Conservation (phyloP, 768 basidiomycete genomes). For the Kwoniella heveanensis region DNA sequence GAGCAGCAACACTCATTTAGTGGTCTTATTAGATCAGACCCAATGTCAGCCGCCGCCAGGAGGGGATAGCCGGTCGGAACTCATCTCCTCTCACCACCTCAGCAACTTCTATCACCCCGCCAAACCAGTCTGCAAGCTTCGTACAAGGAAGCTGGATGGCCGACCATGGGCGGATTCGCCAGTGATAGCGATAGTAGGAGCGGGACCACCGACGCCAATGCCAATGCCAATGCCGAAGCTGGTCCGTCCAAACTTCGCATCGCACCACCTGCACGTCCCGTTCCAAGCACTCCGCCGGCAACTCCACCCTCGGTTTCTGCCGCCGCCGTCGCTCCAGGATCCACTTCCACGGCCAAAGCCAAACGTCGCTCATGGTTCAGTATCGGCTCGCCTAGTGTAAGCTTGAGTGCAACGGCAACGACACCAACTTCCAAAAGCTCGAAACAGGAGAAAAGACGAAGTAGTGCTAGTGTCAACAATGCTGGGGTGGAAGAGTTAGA, state of each 20-base stretch:
- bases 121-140: too few relatives aligned
- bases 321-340: conserved; percentile 15
- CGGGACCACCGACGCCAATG: too few relatives aligned
- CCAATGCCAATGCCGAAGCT: conserved; percentile 33
- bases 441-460: conserved; percentile 16
- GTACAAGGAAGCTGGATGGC: background rate
- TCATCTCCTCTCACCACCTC: too few relatives aligned
- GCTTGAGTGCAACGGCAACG: background rate
- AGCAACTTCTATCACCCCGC: too few relatives aligned
- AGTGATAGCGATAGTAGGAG: background rate
- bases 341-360: background rate
- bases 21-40: too few relatives aligned
- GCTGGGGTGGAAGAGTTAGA: conserved; percentile 2
- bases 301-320: conserved; percentile 25
- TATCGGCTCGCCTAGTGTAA: conserved; percentile 12
- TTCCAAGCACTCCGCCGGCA: conserved; percentile 21
- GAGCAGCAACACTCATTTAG: too few relatives aligned
- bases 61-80: too few relatives aligned
- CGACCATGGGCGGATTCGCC: background rate
- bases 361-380: conserved; percentile 46
- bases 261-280: conserved; percentile 15
- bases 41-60: too few relatives aligned
- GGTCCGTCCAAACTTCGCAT: conserved; percentile 25
- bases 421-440: background rate
- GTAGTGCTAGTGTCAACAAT: background rate